These are phyloP conservation scores for Annulohypoxylon moriforme DNA, from an alignment of 495 filamentous ascomycete species.

Conservation along the genomic window DNA sequence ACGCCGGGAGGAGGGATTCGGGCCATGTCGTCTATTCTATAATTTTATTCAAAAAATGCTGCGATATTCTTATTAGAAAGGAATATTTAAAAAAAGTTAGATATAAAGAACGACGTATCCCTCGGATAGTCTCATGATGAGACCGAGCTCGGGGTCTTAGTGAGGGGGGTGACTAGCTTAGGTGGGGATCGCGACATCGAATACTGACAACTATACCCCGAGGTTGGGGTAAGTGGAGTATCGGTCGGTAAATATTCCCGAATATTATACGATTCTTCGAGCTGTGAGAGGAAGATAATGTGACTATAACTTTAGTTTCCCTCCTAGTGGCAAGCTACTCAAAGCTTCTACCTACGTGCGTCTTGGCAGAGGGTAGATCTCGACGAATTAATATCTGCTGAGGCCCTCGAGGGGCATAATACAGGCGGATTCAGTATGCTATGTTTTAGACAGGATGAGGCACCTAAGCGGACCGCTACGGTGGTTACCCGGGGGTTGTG, in stretches of 20 bases:
- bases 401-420: no score
- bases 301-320: neutral
- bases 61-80: neutral
- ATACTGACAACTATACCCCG: constrained; percentile 23
- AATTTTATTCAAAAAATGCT: neutral
- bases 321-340: neutral
- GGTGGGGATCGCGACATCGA: constrained; percentile 22
- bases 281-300: neutral
- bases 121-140: neutral
- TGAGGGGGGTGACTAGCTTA: neutral
- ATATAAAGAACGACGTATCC: constrained; percentile 3
- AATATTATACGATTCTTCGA: neutral
- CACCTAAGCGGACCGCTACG: neutral
- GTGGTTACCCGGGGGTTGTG: constrained; percentile 1
- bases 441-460: neutral
- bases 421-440: no score
- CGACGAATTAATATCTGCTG: no score
- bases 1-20: constrained; percentile 52
- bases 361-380: neutral
- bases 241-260: constrained; percentile 15
- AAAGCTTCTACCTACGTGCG: neutral
- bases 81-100: neutral
- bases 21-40: constrained; percentile 24
- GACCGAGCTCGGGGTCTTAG: constrained; percentile 21
- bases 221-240: constrained; percentile 24